Conservation (phyloP, 2,329 filamentous ascomycete species). For the Teratosphaeria viscida region DNA sequence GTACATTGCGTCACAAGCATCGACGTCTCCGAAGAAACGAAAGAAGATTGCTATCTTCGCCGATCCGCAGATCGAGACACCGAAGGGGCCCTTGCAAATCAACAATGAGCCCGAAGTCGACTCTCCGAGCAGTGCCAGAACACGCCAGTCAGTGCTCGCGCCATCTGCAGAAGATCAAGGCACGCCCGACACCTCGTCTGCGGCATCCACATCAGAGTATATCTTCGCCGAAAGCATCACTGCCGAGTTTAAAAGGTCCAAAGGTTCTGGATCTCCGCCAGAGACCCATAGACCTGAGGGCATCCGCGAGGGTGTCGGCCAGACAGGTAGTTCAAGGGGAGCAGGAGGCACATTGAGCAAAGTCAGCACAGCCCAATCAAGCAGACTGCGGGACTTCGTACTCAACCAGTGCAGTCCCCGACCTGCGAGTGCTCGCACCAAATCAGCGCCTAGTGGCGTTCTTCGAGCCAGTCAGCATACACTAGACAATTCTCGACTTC, state of each 20-base stretch:
- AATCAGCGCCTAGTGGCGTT: not conserved
- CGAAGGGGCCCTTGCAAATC: not conserved
- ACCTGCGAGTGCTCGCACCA: not conserved
- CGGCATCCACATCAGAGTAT: conserved; percentile 5
- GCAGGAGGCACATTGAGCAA: conserved; percentile 5
- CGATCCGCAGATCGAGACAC: conserved; percentile 6
- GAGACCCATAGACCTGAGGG: not conserved
- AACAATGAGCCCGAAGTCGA: not conserved
- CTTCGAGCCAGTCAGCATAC: not conserved
- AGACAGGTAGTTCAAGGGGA: not conserved
- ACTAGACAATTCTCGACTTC: not conserved
- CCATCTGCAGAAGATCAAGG: conserved; percentile 2
- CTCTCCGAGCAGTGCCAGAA: conserved; percentile 3
- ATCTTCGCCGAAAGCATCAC: conserved; percentile 17
- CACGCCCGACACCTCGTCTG: conserved; percentile 19
- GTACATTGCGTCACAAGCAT: conserved; percentile 2
- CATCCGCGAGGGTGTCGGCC: not conserved
- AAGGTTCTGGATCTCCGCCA: not conserved
- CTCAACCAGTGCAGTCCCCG: conserved; percentile 20
- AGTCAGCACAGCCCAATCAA: conserved; percentile 7
- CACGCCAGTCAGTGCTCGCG: conserved; percentile 1
- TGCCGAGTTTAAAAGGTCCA: conserved; percentile 7
- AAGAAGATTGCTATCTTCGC: conserved; percentile 20
- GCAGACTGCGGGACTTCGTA: conserved; percentile 7
- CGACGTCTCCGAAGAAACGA: conserved; percentile 15